A percentile compares a stretch with the other conserved stretches of the same genome.
phyloP scores from a whole-genome alignment of 257 asterid genomes.

The Solanum sitiens region DNA sequence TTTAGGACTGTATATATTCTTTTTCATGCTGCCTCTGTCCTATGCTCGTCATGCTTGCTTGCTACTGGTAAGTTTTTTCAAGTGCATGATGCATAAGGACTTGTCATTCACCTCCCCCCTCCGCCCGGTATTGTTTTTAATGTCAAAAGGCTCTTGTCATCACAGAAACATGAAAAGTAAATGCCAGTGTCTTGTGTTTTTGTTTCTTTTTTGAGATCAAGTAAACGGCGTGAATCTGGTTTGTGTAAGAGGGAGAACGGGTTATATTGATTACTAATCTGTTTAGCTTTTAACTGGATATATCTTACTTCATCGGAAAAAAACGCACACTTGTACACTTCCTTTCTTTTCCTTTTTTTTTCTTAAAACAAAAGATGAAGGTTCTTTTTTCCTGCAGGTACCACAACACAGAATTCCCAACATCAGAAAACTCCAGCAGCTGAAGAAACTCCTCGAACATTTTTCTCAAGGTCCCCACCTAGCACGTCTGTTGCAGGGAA shows the following conservation, averaged over 20 bases:
- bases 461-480: slow-evolving; percentile 52
- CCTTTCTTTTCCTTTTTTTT: neutral
- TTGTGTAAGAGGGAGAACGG: neutral
- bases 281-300: neutral
- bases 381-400: slow-evolving; percentile 26
- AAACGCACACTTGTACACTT: neutral
- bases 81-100: too few species aligned
- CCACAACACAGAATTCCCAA: slow-evolving; percentile 34
- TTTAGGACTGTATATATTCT: neutral
- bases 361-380: neutral
- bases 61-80: too few species aligned
- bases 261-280: neutral
- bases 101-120: too few species aligned
- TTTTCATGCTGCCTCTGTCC: neutral
- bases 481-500: slow-evolving; percentile 55
- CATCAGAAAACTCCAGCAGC: slow-evolving; percentile 25
- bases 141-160: too few species aligned
- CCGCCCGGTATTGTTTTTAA: too few species aligned
- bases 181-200: neutral
- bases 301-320: neutral
- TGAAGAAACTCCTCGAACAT: slow-evolving; percentile 27
- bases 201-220: neutral
- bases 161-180: too few species aligned
- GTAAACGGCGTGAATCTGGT: neutral
- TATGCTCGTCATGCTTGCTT: neutral